Base-by-base conservation (phyloP, 495 filamentous ascomycete genomes). In the Opeltia flavorubescens region DNA sequence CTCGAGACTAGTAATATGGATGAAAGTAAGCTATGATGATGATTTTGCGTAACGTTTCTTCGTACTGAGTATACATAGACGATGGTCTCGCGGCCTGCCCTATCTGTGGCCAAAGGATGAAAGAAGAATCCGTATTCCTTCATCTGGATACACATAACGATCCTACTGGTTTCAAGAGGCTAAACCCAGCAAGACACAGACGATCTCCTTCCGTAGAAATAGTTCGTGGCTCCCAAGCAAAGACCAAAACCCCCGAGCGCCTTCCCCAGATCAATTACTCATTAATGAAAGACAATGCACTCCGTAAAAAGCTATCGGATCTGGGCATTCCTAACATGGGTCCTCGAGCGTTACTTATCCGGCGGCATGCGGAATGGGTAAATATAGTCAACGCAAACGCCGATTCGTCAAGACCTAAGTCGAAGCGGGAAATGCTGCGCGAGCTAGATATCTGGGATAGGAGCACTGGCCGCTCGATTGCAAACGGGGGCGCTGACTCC, bases 351-450 rank as follows among this genome's bases (percentile, higher is more conserved):
- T 65, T 85, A 6, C 61, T 96, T 23, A 80, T 91, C 56, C 74
- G 71, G 53, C 74, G 91, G 48, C 88, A 96, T 53, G 84, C 74
- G 1, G 91, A 99, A 64, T 99, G 88, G 88, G 70, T 89, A 53
- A 95, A 89, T 35, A 59, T 96, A 23, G 95, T 86, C 81, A 99
- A 99, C 59, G 86, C 93, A 12, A 96, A 96, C 53, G 89, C 86
- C 62, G 91, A 99, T 60, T 81, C 86, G 2, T 74, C 70, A 45
- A 65, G 62, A 3, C 86, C 85, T 1, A 81, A 82, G 55, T 63
- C 69, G 4, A 86, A 84, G 52, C 59, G 66, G 3, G 80, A 89
- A 40, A 56, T 98, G 5, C 58, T 91, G 25, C 72, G 71, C 5
- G 89, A 95, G 46, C 57, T 98, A 15, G 81, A 88, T 21, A 55